Evolutionary conservation across 1,284 basidiomycete genomes (phyloP), one percentile per base, ranked within the genome.

Genomic region (Laetiporus sulphureus): DNA sequence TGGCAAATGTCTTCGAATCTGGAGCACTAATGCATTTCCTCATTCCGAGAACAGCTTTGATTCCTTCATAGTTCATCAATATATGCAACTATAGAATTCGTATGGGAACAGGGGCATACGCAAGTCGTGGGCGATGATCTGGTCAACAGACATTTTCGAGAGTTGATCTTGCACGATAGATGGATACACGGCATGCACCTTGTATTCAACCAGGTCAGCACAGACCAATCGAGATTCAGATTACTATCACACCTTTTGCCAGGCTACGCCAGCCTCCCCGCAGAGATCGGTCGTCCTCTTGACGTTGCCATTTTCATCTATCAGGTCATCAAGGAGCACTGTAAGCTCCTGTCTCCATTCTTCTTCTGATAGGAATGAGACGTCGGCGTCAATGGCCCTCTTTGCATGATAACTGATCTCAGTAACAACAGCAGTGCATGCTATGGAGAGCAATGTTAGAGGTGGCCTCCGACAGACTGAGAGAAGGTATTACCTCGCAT

Each of bases 341-440:
- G 53, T 56, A 2, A 82, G 62, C 50, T 82, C 78, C 22, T 69
- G 64, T 42, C 64, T 64, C 79, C 79, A 82, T 57, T 81, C 77
- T 1, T 56, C 51, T 45, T 66, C 65, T 0, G 72, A 66, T 22
- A 81, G 58, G 52, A 81, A 82, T 0, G 74, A 71, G 2, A 81
- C 69, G 40, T 78, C 74, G 1, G 71, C 78, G 22, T 75, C 71
- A 34, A 82, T 75, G 0, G 69, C 75, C 27, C 59, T 54, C 54
- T 76, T 72, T 21, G 62, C 58, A 47, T 80, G 77, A 49, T 79
- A 73, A 0, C 65, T 59, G 23, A 82, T 71, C 49, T 78, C 76
- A 0, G 78, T 82, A 1, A 79, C 76, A n/a, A 79, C 77, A 5
- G 77, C 76, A 3, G 77, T 80, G 48, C 78, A 80, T n/a, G 79